Conservation (phyloP, 1,284 basidiomycete species). For the Pascua sp. region DNA sequence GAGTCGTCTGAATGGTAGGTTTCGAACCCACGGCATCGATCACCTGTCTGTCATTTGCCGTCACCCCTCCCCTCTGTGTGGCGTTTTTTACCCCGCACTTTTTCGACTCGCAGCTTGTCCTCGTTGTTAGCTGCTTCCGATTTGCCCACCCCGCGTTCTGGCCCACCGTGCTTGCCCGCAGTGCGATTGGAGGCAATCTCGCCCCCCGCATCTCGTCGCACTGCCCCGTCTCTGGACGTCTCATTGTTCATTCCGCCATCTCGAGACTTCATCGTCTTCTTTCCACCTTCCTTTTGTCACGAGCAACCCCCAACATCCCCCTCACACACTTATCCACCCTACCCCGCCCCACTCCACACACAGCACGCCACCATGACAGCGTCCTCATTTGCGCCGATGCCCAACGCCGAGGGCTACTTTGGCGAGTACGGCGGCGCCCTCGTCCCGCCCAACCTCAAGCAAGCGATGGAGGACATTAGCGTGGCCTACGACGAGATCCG, state of each 20-base stretch:
- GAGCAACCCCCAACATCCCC: no score
- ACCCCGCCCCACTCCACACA: neutral
- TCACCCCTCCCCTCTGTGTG: no score
- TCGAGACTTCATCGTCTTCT: no score
- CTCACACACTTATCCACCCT: neutral
- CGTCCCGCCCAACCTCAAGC: constrained; percentile 19
- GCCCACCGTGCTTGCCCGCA: neutral
- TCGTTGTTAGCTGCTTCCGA: neutral
- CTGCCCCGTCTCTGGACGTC: no score
- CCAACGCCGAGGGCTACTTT: constrained; percentile 22
- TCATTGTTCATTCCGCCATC: no score
- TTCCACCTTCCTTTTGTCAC: no score
- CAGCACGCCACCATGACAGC: constrained; percentile 6
- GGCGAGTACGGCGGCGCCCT: constrained; percentile 20
- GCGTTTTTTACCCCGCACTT: no score
- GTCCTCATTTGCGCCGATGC: constrained; percentile 15
- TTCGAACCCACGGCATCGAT: no score
- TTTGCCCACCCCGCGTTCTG: neutral
- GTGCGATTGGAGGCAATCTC: neutral
- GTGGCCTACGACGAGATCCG: constrained; percentile 17
- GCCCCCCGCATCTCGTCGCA: no score
- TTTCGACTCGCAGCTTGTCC: no score
- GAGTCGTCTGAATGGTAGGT: no score
- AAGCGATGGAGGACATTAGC: constrained; percentile 20
- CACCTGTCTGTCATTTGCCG: no score